A percentile compares a stretch with the other conserved stretches of the same genome.
These are phyloP conservation scores for Comarum palustre DNA, from an alignment of 306 rosid species.

Conservation along the genomic window DNA sequence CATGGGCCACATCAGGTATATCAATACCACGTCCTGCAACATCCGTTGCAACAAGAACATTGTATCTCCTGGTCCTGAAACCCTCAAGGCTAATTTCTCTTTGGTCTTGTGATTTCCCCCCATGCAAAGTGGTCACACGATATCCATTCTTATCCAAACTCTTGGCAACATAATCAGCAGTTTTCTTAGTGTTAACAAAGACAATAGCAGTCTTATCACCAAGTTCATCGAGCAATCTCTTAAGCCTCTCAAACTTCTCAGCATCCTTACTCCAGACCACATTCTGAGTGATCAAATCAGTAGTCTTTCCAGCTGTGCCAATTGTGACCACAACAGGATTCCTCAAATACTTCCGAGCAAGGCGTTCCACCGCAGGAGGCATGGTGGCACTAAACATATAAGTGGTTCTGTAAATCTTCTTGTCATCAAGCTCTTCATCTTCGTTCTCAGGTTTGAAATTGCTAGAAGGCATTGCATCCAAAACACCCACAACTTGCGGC, in stretches of 20 bases:
- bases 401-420: conserved; percentile 82
- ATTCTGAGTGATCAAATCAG: conserved; percentile 76
- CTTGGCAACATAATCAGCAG: conserved; percentile 46
- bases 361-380: conserved; percentile 90
- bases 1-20: conserved; percentile 92
- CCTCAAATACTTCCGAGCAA: conserved; percentile 77
- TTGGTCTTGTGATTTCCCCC: conserved; percentile 91
- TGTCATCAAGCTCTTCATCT: conserved; percentile 87
- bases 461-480: conserved; percentile 96
- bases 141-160: conserved; percentile 55
- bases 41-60: conserved; percentile 89
- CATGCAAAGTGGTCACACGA: conserved; percentile 81
- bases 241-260: conserved; percentile 40
- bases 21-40: conserved; percentile 97
- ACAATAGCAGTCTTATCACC: conserved; percentile 57
- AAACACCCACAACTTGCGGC: conserved; percentile 83
- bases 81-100: conserved; percentile 90
- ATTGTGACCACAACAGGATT: conserved; percentile 91
- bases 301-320: conserved; percentile 83
- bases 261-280: conserved; percentile 58
- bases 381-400: conserved; percentile 94
- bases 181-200: conserved; percentile 56
- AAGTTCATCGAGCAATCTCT: conserved; percentile 48
- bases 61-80: conserved; percentile 77
- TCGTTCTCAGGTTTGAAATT: conserved; percentile 85